Conservation (phyloP, 257 asterid genomes). For the Scutellaria minor region DNA sequence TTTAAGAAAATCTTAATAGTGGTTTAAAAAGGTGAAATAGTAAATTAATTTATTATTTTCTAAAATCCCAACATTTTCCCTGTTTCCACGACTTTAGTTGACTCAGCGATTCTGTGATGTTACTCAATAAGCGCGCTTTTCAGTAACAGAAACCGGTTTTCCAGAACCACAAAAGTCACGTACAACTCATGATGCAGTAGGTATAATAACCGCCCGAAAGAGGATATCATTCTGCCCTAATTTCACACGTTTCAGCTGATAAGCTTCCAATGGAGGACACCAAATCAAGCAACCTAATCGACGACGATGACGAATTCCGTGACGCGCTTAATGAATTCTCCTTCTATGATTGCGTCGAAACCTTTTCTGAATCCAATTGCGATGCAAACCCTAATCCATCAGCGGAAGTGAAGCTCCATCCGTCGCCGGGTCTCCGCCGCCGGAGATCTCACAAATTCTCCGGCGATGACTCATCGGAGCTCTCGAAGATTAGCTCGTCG, state of each 20-base stretch:
- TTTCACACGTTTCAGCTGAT: slow-evolving; percentile 17
- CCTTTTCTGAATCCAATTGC: slow-evolving; percentile 36
- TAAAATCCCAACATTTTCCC: background rate
- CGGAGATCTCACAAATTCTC: slow-evolving; percentile 42
- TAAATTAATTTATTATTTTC: too few species aligned
- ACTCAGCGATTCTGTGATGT: background rate
- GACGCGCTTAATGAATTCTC: slow-evolving; percentile 66
- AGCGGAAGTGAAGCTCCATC: slow-evolving; percentile 34
- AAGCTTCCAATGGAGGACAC: slow-evolving; percentile 44
- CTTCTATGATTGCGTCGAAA: slow-evolving; percentile 51
- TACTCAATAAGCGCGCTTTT: slow-evolving; percentile 12
- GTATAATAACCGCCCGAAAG: slow-evolving; percentile 4
- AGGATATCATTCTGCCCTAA: background rate
- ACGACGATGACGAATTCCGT: slow-evolving; percentile 45
- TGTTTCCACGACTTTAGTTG: slow-evolving; percentile 1
- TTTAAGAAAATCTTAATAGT: too few species aligned
- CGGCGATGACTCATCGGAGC: slow-evolving; percentile 34
- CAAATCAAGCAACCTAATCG: slow-evolving; percentile 37
- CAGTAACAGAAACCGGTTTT: slow-evolving; percentile 1
- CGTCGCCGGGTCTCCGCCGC: slow-evolving; percentile 48
- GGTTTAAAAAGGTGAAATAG: too few species aligned
- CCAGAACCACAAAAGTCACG: slow-evolving; percentile 21
- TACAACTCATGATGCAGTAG: slow-evolving; percentile 31
- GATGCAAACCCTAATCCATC: slow-evolving; percentile 29
- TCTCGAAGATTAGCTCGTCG: slow-evolving; percentile 37